These are phyloP conservation scores for Colletotrichum gigasporum DNA, from an alignment of 2,329 filamentous ascomycete species.

Conservation along the genomic window DNA sequence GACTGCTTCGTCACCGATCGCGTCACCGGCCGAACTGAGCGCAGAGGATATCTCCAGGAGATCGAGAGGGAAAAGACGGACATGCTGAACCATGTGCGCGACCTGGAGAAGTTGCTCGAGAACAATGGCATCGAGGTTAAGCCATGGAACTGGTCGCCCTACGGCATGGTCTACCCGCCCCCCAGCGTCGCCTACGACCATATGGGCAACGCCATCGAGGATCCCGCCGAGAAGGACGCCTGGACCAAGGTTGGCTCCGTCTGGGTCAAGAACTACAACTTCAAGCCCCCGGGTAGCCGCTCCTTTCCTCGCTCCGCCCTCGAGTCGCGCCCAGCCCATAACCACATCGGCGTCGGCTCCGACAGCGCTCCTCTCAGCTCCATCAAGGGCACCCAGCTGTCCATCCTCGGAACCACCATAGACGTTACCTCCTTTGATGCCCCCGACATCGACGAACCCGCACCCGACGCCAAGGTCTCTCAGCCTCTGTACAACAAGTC, in stretches of 20 bases:
- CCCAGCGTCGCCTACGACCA: conserved; percentile 38
- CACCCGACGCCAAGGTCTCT: conserved; percentile 48
- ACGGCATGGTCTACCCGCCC: conserved; percentile 32
- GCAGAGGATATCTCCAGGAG: conserved; percentile 80
- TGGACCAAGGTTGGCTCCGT: conserved; percentile 45
- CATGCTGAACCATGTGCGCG: conserved; percentile 72
- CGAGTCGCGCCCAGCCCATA: conserved; percentile 62
- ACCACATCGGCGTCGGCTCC: conserved; percentile 72
- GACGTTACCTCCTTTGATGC: conserved; percentile 79
- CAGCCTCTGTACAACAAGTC: conserved; percentile 75
- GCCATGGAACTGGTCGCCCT: conserved; percentile 48
- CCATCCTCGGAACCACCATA: conserved; percentile 81
- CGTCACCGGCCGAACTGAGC: conserved; percentile 82
- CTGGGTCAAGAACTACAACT: conserved; percentile 45
- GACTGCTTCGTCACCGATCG: conserved; percentile 88
- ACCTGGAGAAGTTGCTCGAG: conserved; percentile 73
- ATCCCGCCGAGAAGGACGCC: conserved; percentile 36
- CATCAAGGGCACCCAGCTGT: conserved; percentile 79
- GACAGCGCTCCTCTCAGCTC: conserved; percentile 74
- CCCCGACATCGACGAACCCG: conserved; percentile 71
- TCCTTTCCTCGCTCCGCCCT: conserved; percentile 45
- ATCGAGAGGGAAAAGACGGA: conserved; percentile 77
- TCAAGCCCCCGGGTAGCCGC: conserved; percentile 34
- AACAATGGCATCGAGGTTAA: conserved; percentile 70
- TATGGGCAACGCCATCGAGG: conserved; percentile 35